Base-by-base conservation (phyloP, 148 eudicot genomes). In the Spergularia marina region DNA sequence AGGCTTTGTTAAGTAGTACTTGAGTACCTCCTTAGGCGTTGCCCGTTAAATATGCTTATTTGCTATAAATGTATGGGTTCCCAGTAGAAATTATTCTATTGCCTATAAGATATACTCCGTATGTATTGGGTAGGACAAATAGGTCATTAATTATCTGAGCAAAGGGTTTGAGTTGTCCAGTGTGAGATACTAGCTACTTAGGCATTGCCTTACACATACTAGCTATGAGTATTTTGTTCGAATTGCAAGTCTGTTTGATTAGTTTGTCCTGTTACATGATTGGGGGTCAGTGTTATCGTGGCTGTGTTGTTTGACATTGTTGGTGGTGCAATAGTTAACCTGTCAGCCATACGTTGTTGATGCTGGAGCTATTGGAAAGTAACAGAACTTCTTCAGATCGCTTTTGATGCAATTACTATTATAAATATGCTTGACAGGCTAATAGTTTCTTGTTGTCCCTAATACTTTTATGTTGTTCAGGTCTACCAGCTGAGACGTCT, bases 401-500 rank as follows among this genome's bases (percentile, higher is more conserved):
- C 49, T 44, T 44, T 6, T 44, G 49, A 44, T 44, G 49, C 10
- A 44, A 44, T 44, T 44, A 9, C 6, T 9, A 16, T 68, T 39
- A 12, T 30, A 49, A 70, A 15, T 30, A 53, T 53, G 17, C n/a
- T 65, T 36, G 18, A 17, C 18, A 7, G 17, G 57, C 53, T 8
- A n/a, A 18, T 18, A 1, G 2, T 6, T 20, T 58, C 20, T 0
- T 59, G 12, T 20, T 23, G 44, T 15, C 6, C 39, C 65, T 80
- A 54, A 44, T 41, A 21, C 41, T 53, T 73, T 59, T 66, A 44
- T 44, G 17, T 59, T 56, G 49, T 65, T 21, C 93, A 96, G 99
- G 99, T 66, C 86, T 96, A 74, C 98, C 98, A 52, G 99, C 99
- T 7, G 99, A 96, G 76, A 96, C 98, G 76, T 69, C 75, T 13